Evolutionary conservation across 2,329 filamentous ascomycete genomes (phyloP), one percentile per base, ranked within the genome.

Genomic region (Colletotrichum sidae): DNA sequence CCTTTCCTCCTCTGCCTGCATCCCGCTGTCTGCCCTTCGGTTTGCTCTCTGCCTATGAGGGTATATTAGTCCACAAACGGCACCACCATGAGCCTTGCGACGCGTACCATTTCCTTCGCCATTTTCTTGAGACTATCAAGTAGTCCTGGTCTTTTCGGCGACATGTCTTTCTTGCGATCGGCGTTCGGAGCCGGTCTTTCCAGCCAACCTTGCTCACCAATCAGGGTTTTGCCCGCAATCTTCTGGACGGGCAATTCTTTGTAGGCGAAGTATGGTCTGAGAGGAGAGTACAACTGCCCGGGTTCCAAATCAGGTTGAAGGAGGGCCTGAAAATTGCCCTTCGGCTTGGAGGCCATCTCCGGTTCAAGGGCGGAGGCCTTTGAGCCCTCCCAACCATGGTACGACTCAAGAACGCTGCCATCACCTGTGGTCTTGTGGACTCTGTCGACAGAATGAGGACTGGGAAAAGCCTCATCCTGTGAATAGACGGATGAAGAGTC

Each of bases 161-260:
- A 67, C 42, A 33, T 34, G 34, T 59, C 50, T 44, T 68, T 57
- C 58, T 71, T 72, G 38, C 49, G 67, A 7, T 62, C 64, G 6
- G 72, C 70, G 6, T 71, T 74, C 35, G 65, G 47, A n/a, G 75
- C 72, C 1, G 78, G 82, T 13, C 79, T 78, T 70, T 87, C 85
- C 2, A 88, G 78, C 86, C 86, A 88, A 25, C 86, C 86, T 52
- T 85, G 81, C 3, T 83, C 75, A 3, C 86, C 86, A 62, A 88
- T 82, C 72, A 88, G 73, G 3, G 76, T 81, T 77, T 88, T 88
- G 42, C 77, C 78, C 0, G 80, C 79, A 53, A 74, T 81, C 67
- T 78, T 82, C 45, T 71, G 68, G 6, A 71, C 70, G 2, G 81
- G 78, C 11, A 77, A 76, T 10, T 74, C 77, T n/a, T 75, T 68